These are phyloP conservation scores for Tetrapisispora nanseiensis DNA, from an alignment of 805 yeast genomes.

Conservation along the genomic window DNA sequence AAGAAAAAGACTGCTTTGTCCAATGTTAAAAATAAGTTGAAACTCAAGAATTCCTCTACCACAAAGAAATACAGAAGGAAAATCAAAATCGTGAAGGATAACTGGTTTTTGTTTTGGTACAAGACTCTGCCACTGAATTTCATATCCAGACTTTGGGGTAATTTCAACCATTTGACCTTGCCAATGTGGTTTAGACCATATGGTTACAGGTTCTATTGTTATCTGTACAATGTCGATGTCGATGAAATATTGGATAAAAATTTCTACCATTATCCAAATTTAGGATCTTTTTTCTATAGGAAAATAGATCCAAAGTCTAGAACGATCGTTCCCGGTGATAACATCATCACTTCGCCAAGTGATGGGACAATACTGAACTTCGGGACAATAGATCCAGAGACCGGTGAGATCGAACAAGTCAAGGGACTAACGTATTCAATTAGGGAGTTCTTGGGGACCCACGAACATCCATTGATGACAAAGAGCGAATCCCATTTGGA, in stretches of 20 bases:
- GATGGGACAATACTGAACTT: constrained; percentile 86
- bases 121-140: constrained; percentile 85
- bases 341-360: constrained; percentile 71
- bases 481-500: constrained; percentile 11
- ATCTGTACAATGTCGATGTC: constrained; percentile 76
- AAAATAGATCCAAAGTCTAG: constrained; percentile 67
- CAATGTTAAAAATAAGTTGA: not conserved
- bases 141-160: constrained; percentile 90
- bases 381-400: constrained; percentile 55
- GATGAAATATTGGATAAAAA: constrained; percentile 84
- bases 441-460: constrained; percentile 71
- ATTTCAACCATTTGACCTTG: constrained; percentile 65
- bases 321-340: constrained; percentile 53
- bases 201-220: constrained; percentile 68
- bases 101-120: constrained; percentile 86
- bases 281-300: constrained; percentile 87
- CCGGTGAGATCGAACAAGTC: constrained; percentile 91
- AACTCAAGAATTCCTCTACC: not conserved
- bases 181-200: constrained; percentile 87
- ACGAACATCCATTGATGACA: constrained; percentile 29
- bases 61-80: not conserved
- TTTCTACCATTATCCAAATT: constrained; percentile 60
- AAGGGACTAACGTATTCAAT: constrained; percentile 91
- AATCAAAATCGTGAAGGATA: constrained; percentile 30
- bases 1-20: not conserved